Evolutionary conservation across 129 eudicot genomes (phyloP), one percentile per base, ranked within the genome.

Genomic region (Mikania micrantha): DNA sequence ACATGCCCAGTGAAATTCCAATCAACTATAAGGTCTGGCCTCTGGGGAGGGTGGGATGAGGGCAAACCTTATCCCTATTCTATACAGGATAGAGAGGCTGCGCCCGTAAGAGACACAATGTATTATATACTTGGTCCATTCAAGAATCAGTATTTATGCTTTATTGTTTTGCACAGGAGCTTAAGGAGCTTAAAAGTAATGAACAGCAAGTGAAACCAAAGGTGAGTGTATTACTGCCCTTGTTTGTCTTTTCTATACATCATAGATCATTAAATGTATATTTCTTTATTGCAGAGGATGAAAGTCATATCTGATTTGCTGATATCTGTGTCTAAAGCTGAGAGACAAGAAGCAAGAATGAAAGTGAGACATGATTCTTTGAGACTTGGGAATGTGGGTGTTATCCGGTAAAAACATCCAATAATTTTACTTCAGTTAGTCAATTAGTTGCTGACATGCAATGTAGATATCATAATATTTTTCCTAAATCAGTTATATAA

Each of bases 291-390:
- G 87, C 95, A 94, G 99, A 87, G 99, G 80, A 76, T 79, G 76
- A 94, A 94, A 77, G 83, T 87, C 45, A 72, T 94, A 50, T 94
- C 96, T 66, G 99, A 94, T 83, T 75, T 94, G 62, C 69, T 94
- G 75, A 87, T 94, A 80, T 84, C 97, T 63, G 90, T 94, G 42
- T 89, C 99, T 29, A 94, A 89, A 85, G 99, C 99, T 72, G 99
- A 94, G 83, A 87, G 99, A 82, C 95, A 94, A 79, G 99, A 94
- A 78, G 93, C 99, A 25, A 83, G 99, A 78, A 76, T 77, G 93
- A 94, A 83, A 89, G 92, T 94, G 34, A 87, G 96, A 25, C 95
- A 94, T 45, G 99, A 94, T 80, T 94, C 96, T 56, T 54, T 87
- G 82, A 83, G 95, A 78, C 95, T 94, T 73, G 99, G 97, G 54